Conservation (phyloP, 495 filamentous ascomycete genomes). For the Emericellopsis terricola region DNA sequence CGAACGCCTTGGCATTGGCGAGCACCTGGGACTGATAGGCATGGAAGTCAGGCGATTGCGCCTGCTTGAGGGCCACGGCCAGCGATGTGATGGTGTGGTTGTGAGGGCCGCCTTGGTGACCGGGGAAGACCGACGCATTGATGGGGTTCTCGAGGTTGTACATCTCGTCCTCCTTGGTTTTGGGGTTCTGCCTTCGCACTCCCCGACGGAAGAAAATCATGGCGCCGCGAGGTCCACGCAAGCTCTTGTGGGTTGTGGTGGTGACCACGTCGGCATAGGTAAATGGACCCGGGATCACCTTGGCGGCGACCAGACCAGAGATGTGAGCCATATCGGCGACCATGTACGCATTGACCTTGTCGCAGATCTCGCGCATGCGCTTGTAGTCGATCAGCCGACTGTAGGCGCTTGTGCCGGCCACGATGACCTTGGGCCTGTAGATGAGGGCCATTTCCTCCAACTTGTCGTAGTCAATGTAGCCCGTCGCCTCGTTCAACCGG, state of each 20-base stretch:
- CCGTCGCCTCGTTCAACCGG: conserved; percentile 74
- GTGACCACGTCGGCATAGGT: conserved; percentile 81
- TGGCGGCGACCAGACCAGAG: conserved; percentile 80
- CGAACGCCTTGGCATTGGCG: conserved; percentile 72
- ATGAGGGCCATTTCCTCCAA: conserved; percentile 69
- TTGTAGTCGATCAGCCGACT: conserved; percentile 85
- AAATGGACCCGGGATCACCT: conserved; percentile 83
- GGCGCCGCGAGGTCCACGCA: conserved; percentile 84
- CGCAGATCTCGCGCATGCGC: conserved; percentile 69
- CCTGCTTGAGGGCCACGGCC: conserved; percentile 84
- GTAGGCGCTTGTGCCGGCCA: conserved; percentile 90
- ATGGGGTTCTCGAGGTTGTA: conserved; percentile 92
- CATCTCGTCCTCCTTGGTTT: conserved; percentile 65
- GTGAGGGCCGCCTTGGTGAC: conserved; percentile 94
- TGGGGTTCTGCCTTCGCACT: conserved; percentile 62
- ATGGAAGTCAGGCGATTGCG: conserved; percentile 74
- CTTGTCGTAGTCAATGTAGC: conserved; percentile 82
- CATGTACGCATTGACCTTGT: conserved; percentile 83
- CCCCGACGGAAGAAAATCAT: conserved; percentile 98
- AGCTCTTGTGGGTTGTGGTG: conserved; percentile 95
- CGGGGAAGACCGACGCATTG: conserved; percentile 95
- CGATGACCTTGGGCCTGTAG: conserved; percentile 89
- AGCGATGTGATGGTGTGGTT: conserved; percentile 98
- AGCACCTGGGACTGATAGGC: conserved; percentile 80
- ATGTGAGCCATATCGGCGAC: conserved; percentile 97